Percentiles rank a stretch among this genome's conserved stretches.
Conservation (phyloP, 345 rosid genomes). For the Bretschneidera sinensis region DNA sequence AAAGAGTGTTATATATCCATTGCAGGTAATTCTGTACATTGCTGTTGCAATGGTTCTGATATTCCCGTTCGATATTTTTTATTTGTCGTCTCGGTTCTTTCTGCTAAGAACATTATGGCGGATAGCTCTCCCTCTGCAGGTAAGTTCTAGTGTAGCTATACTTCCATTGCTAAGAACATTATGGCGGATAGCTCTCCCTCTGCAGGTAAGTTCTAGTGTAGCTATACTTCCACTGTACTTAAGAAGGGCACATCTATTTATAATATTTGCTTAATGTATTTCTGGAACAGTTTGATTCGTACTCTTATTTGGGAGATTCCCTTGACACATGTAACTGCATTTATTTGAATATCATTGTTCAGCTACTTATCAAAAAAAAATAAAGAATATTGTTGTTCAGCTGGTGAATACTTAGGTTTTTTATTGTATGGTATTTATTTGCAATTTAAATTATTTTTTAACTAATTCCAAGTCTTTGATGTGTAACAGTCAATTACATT, state of each 20-base stretch:
- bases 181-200: slow-evolving; percentile 84
- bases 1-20: slow-evolving; percentile 13
- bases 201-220: slow-evolving; percentile 63
- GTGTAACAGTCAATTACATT: slow-evolving; percentile 78
- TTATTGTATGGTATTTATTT: slow-evolving; percentile 1
- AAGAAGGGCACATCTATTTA: too few species aligned
- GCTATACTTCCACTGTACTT: background rate
- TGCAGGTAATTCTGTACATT: slow-evolving; percentile 81
- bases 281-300: too few species aligned
- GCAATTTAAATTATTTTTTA: background rate
- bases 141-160: slow-evolving; percentile 26
- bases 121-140: slow-evolving; percentile 92
- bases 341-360: too few species aligned
- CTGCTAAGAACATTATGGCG: slow-evolving; percentile 88
- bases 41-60: slow-evolving; percentile 72
- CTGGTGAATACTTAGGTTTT: slow-evolving; percentile 2
- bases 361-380: too few species aligned
- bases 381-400: too few species aligned
- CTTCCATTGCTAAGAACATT: slow-evolving; percentile 57
- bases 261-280: too few species aligned
- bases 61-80: slow-evolving; percentile 92
- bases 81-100: slow-evolving; percentile 80
- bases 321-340: too few species aligned
- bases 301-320: too few species aligned
- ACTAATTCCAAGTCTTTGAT: slow-evolving; percentile 12